Conservation (phyloP, 345 rosid species). For the Gossypium raimondii region DNA sequence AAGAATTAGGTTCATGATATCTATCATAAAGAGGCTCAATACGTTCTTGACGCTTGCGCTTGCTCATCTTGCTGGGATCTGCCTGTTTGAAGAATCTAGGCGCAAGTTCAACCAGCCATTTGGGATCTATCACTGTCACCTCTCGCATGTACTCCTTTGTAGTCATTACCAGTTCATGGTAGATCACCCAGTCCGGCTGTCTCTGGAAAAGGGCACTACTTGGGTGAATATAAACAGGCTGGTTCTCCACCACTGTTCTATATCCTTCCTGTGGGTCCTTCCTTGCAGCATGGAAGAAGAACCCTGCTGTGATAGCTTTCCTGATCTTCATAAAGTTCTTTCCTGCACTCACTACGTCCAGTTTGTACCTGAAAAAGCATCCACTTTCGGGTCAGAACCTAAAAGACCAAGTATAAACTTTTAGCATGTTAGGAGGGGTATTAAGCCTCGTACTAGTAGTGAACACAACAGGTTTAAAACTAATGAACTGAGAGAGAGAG, state of each 20-base stretch:
- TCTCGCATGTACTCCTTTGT: slow-evolving; percentile 91
- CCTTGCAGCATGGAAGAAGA: slow-evolving; percentile 79
- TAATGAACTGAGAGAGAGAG: neutral
- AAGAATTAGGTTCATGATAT: slow-evolving; percentile 86
- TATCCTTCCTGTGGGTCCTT: slow-evolving; percentile 91
- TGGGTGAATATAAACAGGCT: slow-evolving; percentile 81
- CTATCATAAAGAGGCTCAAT: slow-evolving; percentile 84
- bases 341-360: slow-evolving; percentile 78
- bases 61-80: slow-evolving; percentile 86
- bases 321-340: slow-evolving; percentile 68
- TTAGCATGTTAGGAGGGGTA: neutral
- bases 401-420: neutral
- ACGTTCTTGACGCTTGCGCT: slow-evolving; percentile 83
- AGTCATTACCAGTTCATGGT: slow-evolving; percentile 91
- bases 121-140: slow-evolving; percentile 80
- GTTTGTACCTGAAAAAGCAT: slow-evolving; percentile 53
- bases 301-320: slow-evolving; percentile 87
- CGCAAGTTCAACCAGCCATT: slow-evolving; percentile 89
- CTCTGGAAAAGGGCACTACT: slow-evolving; percentile 89
- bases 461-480: slow-evolving; percentile 2
- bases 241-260: slow-evolving; percentile 80
- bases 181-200: slow-evolving; percentile 95
- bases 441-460: neutral
- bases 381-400: neutral
- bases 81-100: slow-evolving; percentile 85